A percentile compares a stretch with the other conserved stretches of the same genome.
phyloP scores from a whole-genome alignment of 768 basidiomycete species.

The Scleroderma citrinum region DNA sequence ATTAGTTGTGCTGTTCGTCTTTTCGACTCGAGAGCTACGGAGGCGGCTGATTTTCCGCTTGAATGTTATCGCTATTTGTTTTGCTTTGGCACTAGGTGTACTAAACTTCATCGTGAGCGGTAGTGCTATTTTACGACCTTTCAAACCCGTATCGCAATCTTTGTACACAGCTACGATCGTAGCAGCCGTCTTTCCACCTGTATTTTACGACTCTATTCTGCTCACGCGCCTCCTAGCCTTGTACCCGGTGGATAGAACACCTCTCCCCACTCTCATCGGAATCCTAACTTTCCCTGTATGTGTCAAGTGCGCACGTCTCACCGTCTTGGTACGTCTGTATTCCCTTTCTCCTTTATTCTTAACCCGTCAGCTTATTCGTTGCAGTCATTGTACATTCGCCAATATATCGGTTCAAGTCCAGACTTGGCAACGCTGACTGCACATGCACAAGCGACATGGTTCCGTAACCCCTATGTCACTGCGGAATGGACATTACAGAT shows the following conservation, averaged over 20 bases:
- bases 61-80: not conserved
- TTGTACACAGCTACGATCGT: constrained; percentile 16
- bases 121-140: constrained; percentile 11
- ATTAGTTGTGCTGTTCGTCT: not conserved
- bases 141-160: constrained; percentile 10
- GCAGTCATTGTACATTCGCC: constrained; percentile 6
- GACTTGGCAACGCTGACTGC: not conserved
- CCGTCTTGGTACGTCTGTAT: constrained; percentile 9
- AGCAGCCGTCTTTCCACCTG: constrained; percentile 24
- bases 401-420: not conserved
- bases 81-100: not conserved
- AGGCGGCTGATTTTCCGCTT: not conserved
- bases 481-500: constrained; percentile 31
- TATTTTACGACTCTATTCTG: constrained; percentile 34
- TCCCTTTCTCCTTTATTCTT: not conserved
- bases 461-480: constrained; percentile 13
- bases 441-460: constrained; percentile 3
- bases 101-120: not conserved
- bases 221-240: constrained; percentile 32
- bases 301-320: constrained; percentile 27
- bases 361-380: not conserved
- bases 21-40: not conserved
- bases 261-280: constrained; percentile 7
- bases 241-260: constrained; percentile 23
- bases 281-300: constrained; percentile 26